These are phyloP conservation scores for Reutealis trisperma DNA, from an alignment of 345 rosid genomes.

Conservation along the genomic window DNA sequence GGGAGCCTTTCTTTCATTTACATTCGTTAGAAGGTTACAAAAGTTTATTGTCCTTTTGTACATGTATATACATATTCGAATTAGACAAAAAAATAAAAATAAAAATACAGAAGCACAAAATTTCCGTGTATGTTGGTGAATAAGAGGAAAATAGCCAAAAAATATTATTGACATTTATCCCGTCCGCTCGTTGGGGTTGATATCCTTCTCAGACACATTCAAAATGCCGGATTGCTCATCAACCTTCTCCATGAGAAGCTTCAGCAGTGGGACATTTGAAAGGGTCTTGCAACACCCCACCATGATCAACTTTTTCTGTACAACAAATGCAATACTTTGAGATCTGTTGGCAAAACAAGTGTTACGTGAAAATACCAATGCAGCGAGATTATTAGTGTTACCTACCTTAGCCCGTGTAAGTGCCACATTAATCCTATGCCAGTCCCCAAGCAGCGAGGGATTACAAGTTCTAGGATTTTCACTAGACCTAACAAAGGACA, in stretches of 20 bases:
- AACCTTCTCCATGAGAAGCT: constrained; percentile 78
- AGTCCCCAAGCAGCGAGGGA: constrained; percentile 85
- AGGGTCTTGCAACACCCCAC: constrained; percentile 84
- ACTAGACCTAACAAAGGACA: constrained; percentile 77
- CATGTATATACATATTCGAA: too few relatives aligned
- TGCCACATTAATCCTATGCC: constrained; percentile 98
- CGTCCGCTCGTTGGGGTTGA: constrained; percentile 29
- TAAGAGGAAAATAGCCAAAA: background rate
- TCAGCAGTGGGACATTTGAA: constrained; percentile 72
- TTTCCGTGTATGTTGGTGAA: background rate
- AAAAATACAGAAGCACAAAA: too few relatives aligned
- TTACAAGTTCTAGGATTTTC: constrained; percentile 60
- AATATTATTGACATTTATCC: constrained; percentile 6
- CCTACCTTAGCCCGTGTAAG: constrained; percentile 88
- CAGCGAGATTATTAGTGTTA: background rate
- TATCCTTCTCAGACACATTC: constrained; percentile 43
- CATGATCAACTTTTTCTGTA: constrained; percentile 87
- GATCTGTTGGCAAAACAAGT: background rate
- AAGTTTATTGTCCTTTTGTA: too few relatives aligned
- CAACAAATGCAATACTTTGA: background rate
- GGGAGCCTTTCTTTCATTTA: too few relatives aligned
- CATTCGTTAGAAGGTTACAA: too few relatives aligned
- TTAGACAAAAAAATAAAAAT: too few relatives aligned
- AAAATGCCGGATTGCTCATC: constrained; percentile 65
- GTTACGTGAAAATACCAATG: background rate